Conservation (phyloP, 2,329 filamentous ascomycete species). For the Xylaria sp. region DNA sequence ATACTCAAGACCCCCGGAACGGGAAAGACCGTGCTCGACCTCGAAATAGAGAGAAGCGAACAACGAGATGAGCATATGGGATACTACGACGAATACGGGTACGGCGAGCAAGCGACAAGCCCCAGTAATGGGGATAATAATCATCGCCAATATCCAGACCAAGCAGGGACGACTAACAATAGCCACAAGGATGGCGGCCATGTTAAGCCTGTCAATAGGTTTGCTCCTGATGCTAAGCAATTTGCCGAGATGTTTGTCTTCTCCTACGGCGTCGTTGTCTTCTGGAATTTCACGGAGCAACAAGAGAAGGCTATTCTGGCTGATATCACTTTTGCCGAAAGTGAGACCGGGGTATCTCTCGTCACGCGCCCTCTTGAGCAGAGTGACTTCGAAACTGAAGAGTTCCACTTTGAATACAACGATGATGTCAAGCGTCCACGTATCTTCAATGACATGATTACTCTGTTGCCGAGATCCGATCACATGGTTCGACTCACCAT, state of each 20-base stretch:
- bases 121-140: conserved; percentile 42
- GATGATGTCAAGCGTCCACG: conserved; percentile 84
- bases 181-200: conserved; percentile 18
- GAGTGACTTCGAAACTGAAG: conserved; percentile 95
- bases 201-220: conserved; percentile 63
- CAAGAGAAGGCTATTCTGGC: conserved; percentile 97
- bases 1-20: conserved; percentile 89
- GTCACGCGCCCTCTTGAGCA: conserved; percentile 84
- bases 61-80: conserved; percentile 88
- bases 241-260: conserved; percentile 98
- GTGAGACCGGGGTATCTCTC: conserved; percentile 71
- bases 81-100: conserved; percentile 81
- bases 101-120: conserved; percentile 55
- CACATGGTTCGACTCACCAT: conserved; percentile 99
- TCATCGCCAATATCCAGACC: conserved; percentile 37
- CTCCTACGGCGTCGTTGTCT: conserved; percentile 95
- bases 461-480: conserved; percentile 85
- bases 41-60: conserved; percentile 96
- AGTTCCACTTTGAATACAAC: conserved; percentile 98
- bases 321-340: conserved; percentile 88
- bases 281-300: conserved; percentile 97
- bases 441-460: conserved; percentile 99
- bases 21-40: conserved; percentile 89
- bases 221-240: conserved; percentile 76
- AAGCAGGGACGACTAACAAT: conserved; percentile 19